These are phyloP conservation scores for Dactylonectria estremocensis DNA, from an alignment of 2,329 filamentous ascomycete genomes.

Conservation along the genomic window DNA sequence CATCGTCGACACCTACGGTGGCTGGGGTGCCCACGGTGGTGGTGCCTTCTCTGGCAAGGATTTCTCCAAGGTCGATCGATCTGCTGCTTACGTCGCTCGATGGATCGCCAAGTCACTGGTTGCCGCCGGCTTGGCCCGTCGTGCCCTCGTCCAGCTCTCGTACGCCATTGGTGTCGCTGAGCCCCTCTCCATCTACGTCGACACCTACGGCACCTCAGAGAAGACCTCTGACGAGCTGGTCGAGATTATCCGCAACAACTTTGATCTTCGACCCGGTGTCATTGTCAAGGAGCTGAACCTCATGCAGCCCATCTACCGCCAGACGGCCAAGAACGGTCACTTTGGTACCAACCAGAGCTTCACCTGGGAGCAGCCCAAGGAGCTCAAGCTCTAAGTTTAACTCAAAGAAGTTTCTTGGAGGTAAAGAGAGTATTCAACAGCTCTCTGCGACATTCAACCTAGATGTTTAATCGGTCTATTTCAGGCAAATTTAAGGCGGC, in stretches of 20 bases:
- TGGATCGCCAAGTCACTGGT: constrained; percentile 99
- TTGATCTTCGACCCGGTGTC: constrained; percentile 97
- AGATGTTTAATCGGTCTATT: constrained; percentile 57
- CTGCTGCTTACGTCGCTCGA: constrained; percentile 95
- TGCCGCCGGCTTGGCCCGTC: constrained; percentile 88
- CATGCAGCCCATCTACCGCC: constrained; percentile 95
- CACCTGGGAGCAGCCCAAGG: constrained; percentile 98
- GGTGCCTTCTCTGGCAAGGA: constrained; percentile 99
- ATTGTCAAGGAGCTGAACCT: constrained; percentile 98
- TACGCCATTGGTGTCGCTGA: constrained; percentile 99
- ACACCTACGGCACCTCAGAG: constrained; percentile 94
- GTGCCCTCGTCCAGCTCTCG: constrained; percentile 96
- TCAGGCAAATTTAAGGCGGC: constrained; percentile 56
- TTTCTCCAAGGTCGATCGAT: constrained; percentile 99
- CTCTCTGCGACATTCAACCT: constrained; percentile 53
- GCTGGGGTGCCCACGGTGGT: constrained; percentile 99
- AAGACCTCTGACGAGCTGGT: constrained; percentile 95
- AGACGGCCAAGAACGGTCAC: constrained; percentile 99
- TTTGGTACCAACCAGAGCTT: constrained; percentile 98
- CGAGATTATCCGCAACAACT: constrained; percentile 94
- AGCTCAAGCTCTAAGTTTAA: constrained; percentile 84
- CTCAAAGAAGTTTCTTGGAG: constrained; percentile 36
- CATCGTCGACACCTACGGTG: constrained; percentile 99
- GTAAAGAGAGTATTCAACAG: constrained; percentile 60
- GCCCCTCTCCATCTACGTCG: constrained; percentile 97